phyloP scores from a whole-genome alignment of 129 eudicot species.

The Dittrichia graveolens region DNA sequence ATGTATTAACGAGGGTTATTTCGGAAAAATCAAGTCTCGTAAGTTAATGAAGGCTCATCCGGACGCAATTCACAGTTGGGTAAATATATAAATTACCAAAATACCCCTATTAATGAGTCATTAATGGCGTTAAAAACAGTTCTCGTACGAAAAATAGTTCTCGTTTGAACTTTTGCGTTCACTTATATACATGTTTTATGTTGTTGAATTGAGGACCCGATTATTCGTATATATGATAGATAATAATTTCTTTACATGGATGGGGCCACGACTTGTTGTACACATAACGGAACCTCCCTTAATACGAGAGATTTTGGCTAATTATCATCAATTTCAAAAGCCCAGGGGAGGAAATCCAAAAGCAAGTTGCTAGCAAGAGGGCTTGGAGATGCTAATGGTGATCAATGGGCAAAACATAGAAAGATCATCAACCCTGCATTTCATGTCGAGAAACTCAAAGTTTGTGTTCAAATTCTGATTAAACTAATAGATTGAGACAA shows the following conservation, averaged over 20 bases:
- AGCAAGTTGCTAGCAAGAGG: slow-evolving; percentile 22
- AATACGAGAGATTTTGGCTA: slow-evolving; percentile 38
- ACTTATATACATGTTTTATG: too few species aligned
- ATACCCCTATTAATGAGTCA: too few species aligned
- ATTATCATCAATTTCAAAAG: slow-evolving; percentile 39
- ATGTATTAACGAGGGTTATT: too few species aligned
- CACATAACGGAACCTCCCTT: slow-evolving; percentile 40
- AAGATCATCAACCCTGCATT: slow-evolving; percentile 52
- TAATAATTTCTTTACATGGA: slow-evolving; percentile 37
- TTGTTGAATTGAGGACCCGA: too few species aligned
- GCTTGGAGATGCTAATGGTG: not conserved
- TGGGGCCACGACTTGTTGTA: slow-evolving; percentile 44
- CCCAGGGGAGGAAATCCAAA: slow-evolving; percentile 29
- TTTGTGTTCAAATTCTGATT: not conserved
- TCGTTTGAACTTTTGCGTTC: too few species aligned
- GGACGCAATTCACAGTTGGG: too few species aligned
- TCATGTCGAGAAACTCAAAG: slow-evolving; percentile 55
- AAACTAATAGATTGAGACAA: not conserved
- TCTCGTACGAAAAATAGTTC: too few species aligned
- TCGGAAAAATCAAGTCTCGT: too few species aligned
- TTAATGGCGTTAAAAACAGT: too few species aligned
- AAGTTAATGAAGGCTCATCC: too few species aligned
- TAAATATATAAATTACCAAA: too few species aligned
- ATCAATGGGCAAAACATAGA: slow-evolving; percentile 50
- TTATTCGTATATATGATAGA: slow-evolving; percentile 6